Conservation (phyloP, 768 basidiomycete species). For the Leccinum incarnatum region DNA sequence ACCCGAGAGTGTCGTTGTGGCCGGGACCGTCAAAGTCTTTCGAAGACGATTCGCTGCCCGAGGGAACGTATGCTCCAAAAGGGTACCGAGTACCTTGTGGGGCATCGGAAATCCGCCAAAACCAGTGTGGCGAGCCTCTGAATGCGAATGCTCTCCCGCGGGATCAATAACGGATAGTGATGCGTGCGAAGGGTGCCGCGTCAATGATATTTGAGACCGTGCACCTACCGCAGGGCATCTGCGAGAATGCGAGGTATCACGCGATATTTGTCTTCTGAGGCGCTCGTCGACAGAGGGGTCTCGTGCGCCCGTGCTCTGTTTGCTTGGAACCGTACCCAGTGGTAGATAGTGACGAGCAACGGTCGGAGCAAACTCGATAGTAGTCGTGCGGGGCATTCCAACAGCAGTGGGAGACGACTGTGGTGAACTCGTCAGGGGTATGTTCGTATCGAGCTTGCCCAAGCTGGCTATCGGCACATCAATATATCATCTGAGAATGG, state of each 20-base stretch:
- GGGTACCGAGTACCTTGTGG: conserved; percentile 45
- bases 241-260: conserved; percentile 12
- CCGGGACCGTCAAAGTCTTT: conserved; percentile 74
- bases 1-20: conserved; percentile 53
- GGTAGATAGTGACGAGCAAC: conserved; percentile 27
- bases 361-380: conserved; percentile 51
- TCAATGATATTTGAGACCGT: conserved; percentile 14
- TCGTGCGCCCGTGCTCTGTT: conserved; percentile 15
- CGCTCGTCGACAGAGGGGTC: conserved; percentile 7
- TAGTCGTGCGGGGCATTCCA: conserved; percentile 41
- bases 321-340: conserved; percentile 28
- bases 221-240: conserved; percentile 9
- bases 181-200: conserved; percentile 16
- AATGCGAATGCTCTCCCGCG: conserved; percentile 11
- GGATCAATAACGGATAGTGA: conserved; percentile 13
- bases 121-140: conserved; percentile 39
- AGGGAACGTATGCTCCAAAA: conserved; percentile 64
- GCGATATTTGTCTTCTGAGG: conserved; percentile 6
- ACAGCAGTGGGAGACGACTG: conserved; percentile 1
- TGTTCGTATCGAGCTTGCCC: conserved; percentile 2
- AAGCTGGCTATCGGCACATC: conserved; percentile 12
- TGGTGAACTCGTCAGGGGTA: conserved; percentile 1
- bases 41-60: conserved; percentile 52
- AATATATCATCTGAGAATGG: not conserved
- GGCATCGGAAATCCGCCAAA: conserved; percentile 81